Evolutionary conservation across 1,284 basidiomycete species (phyloP), one percentile per base, ranked within the genome.

Genomic region (Puccinia brachypodii): DNA sequence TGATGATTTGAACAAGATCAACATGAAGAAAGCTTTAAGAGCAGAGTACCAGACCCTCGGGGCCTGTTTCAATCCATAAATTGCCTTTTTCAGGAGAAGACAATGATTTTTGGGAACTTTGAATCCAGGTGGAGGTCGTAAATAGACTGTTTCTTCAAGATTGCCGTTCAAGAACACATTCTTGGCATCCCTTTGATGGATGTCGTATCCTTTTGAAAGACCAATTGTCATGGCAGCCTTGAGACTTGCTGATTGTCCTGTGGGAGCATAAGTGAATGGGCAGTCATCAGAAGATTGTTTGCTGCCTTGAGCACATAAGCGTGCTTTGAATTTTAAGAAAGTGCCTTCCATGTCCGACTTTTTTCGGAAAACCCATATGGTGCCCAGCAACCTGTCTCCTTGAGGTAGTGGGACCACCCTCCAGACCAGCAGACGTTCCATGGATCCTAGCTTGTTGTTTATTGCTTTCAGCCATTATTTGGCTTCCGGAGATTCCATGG

Each of bases 151-250:
- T 36, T 77, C 76, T 16, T 68, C 40, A 2, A 77, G 60, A 68
- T 44, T 42, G 36, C 76, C 44, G 47, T 77, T 62, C 22, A 76
- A 44, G 38, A 76, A 76, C 6, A 33, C 74, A 7, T 53, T 38
- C 28, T 58, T 64, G 22, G 60, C 75, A 66, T 76, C 75, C 75
- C 64, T 76, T n/a, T 75, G 73, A 42, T 75, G 73, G 28, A 75
- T 50, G 58, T 13, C 58, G 25, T 60, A 60, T 8, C 25, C 25
- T 25, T 28, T 16, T 8, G 14, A 13, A 11, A 60, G 28, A 8
- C 58, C 58, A 60, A 60, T 60, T 11, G 28, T 25, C 11, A 60
- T 13, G 8, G 58, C 58, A 33, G 38, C 14, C 16, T 33, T 22
- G 19, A 71, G 68, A 13, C 38, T n/a, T n/a, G 68, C 22, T 22